phyloP scores from a whole-genome alignment of 495 filamentous ascomycete genomes.

The Tuber umbilicatum region DNA sequence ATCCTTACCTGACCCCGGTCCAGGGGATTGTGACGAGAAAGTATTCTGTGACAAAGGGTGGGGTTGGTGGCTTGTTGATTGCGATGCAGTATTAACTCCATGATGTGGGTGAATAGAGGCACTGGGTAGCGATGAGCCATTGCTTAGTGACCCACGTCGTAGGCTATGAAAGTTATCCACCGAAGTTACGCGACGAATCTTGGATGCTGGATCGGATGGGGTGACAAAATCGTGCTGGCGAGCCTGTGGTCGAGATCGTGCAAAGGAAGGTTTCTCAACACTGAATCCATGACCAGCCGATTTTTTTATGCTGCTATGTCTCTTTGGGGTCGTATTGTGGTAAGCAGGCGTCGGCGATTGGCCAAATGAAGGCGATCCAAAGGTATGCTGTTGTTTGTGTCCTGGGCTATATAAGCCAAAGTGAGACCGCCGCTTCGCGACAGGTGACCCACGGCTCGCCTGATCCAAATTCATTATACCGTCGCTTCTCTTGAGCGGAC shows the following conservation, averaged over 20 bases:
- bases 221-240: constrained; percentile 48
- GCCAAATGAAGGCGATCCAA: constrained; percentile 28
- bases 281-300: constrained; percentile 21
- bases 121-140: constrained; percentile 53
- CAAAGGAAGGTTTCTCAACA: constrained; percentile 37
- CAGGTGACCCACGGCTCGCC: constrained; percentile 64
- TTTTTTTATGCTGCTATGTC: constrained; percentile 26
- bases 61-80: constrained; percentile 50
- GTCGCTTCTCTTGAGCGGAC: constrained; percentile 88
- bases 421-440: constrained; percentile 48
- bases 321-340: constrained; percentile 28
- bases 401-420: constrained; percentile 44
- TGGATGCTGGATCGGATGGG: constrained; percentile 46
- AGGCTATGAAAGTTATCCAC: constrained; percentile 57
- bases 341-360: constrained; percentile 17
- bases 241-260: constrained; percentile 44
- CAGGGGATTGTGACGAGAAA: constrained; percentile 55
- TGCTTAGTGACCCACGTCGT: constrained; percentile 14
- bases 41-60: constrained; percentile 82
- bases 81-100: constrained; percentile 23
- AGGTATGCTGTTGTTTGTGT: constrained; percentile 44
- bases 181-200: constrained; percentile 61
- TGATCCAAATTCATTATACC: constrained; percentile 76
- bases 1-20: constrained; percentile 43
- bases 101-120: constrained; percentile 50